Conservation (phyloP, 257 asterid genomes). For the Nicotiana tabacum region DNA sequence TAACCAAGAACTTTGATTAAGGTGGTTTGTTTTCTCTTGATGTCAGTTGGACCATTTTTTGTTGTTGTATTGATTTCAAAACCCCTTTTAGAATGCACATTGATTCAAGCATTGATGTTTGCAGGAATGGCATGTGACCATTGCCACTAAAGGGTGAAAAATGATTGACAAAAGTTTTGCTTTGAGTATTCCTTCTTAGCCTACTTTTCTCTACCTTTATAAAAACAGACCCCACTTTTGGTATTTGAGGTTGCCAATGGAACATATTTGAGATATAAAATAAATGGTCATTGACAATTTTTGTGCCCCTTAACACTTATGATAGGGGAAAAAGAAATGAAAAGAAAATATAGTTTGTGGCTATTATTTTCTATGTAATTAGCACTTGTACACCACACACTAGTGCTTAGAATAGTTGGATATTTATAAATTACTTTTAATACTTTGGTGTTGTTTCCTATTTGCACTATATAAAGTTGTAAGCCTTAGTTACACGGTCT, state of each 20-base stretch:
- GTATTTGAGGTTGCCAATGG: conserved; percentile 6
- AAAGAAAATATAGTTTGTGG: neutral
- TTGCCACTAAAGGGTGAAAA: conserved; percentile 14
- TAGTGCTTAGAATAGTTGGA: neutral
- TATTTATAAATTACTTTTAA: neutral
- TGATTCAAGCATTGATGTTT: neutral
- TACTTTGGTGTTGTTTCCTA: neutral
- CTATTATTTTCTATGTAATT: neutral
- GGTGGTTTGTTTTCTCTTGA: neutral
- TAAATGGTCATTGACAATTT: neutral
- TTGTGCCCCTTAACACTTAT: neutral
- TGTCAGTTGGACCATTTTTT: neutral
- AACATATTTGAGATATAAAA: neutral
- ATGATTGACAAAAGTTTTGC: conserved; percentile 10
- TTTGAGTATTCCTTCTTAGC: neutral
- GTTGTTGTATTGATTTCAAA: conserved; percentile 5
- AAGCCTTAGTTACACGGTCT: neutral
- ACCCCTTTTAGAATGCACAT: neutral
- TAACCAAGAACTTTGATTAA: neutral
- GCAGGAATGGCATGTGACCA: conserved; percentile 20
- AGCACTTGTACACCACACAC: neutral
- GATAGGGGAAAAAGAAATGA: neutral
- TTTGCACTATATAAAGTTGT: neutral
- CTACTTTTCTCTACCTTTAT: neutral
- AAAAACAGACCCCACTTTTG: neutral